Percentiles rank a stretch among this genome's conserved stretches.
phyloP scores from a whole-genome alignment of 495 filamentous ascomycete genomes.

The Neurospora sp. region DNA sequence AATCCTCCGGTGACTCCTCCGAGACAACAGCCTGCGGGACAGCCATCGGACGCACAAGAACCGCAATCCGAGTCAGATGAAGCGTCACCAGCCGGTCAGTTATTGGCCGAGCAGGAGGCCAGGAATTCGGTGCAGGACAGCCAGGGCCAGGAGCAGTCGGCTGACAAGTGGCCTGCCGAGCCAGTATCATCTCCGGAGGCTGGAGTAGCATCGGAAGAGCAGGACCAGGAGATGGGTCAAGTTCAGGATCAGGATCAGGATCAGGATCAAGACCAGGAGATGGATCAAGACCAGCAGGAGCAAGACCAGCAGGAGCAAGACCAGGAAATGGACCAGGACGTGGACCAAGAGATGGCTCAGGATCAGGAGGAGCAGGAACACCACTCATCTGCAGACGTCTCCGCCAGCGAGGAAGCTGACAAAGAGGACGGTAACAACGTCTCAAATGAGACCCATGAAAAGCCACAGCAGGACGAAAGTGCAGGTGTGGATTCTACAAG shows the following conservation, averaged over 20 bases:
- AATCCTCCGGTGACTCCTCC: neutral
- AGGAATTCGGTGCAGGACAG: neutral
- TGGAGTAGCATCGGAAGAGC: neutral
- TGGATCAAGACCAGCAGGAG: neutral
- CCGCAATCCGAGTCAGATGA: neutral
- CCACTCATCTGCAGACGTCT: neutral
- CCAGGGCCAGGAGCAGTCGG: neutral
- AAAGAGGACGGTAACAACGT: neutral
- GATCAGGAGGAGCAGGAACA: neutral
- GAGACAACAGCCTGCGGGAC: neutral
- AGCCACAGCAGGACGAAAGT: neutral
- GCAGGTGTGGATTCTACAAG: neutral
- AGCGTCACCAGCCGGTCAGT: neutral
- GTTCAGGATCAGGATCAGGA: neutral
- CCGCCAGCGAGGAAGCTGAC: neutral
- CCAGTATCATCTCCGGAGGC: neutral
- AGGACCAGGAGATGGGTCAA: neutral
- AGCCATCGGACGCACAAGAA: neutral
- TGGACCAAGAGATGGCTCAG: neutral
- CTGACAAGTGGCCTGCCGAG: neutral
- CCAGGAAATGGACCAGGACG: neutral
- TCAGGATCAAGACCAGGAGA: neutral
- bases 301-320: neutral
- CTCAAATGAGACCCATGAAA: neutral
- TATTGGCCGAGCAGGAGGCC: neutral